Conservation (phyloP, 257 asterid genomes). For the Lycium ferocissimum region DNA sequence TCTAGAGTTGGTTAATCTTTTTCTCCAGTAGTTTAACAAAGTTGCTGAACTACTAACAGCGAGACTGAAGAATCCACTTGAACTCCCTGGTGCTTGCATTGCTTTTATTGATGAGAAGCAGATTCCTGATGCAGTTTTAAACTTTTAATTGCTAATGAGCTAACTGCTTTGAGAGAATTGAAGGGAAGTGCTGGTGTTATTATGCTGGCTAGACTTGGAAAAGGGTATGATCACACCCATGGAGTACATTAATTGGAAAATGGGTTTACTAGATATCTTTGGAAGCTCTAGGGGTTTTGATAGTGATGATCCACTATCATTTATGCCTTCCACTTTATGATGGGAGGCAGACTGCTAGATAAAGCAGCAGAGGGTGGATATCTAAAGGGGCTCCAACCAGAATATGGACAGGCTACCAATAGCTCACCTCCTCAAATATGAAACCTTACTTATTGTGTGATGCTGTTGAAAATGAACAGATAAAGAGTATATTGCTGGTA, state of each 20-base stretch:
- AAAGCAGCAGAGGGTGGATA: slow-evolving; percentile 8
- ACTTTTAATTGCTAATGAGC: slow-evolving; percentile 16
- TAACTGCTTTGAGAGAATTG: not conserved
- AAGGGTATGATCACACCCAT: not conserved
- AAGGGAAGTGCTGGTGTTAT: slow-evolving; percentile 9
- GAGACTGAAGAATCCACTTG: not conserved
- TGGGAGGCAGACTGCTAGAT: not conserved
- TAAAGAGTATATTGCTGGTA: slow-evolving; percentile 2
- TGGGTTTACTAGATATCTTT: slow-evolving; percentile 5
- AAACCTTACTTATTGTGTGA: not conserved
- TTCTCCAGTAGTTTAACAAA: not conserved
- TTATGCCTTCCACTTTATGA: not conserved
- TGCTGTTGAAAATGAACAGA: slow-evolving; percentile 23
- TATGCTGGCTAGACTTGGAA: not conserved
- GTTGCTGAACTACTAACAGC: slow-evolving; percentile 14
- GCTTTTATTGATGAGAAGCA: slow-evolving; percentile 4
- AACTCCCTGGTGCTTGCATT: not conserved
- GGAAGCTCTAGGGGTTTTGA: slow-evolving; percentile 16
- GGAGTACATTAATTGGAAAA: not conserved
- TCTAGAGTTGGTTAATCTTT: not conserved
- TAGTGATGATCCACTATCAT: not conserved
- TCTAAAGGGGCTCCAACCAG: not conserved
- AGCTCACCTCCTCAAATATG: slow-evolving; percentile 13
- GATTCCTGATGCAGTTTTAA: slow-evolving; percentile 13
- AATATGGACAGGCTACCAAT: not conserved